These are phyloP conservation scores for Aspergillus intermedius DNA, from an alignment of 2,329 filamentous ascomycete genomes.

Conservation along the genomic window DNA sequence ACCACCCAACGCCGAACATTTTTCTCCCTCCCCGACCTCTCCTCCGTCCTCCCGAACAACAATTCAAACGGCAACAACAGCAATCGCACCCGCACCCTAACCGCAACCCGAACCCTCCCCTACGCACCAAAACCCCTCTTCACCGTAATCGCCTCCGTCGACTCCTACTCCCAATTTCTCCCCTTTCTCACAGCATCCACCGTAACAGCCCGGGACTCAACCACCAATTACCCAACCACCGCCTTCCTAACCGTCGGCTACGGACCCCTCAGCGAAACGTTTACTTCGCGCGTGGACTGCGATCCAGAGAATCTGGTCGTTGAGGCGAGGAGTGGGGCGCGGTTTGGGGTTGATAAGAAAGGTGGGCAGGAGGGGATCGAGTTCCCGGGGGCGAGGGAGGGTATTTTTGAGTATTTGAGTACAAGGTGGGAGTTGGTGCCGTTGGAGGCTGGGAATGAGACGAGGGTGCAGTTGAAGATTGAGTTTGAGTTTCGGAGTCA, in stretches of 20 bases:
- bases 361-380: slow-evolving; percentile 51
- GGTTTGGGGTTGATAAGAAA: slow-evolving; percentile 52
- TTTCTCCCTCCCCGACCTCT: slow-evolving; percentile 21
- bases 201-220: slow-evolving; percentile 66
- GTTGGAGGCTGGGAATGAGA: slow-evolving; percentile 39
- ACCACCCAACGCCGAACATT: background rate
- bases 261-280: slow-evolving; percentile 74
- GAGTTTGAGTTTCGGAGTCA: slow-evolving; percentile 82
- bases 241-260: slow-evolving; percentile 81
- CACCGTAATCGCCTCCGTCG: slow-evolving; percentile 78
- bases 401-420: slow-evolving; percentile 40
- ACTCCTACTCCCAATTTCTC: slow-evolving; percentile 79
- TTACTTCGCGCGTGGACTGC: slow-evolving; percentile 74
- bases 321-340: slow-evolving; percentile 57
- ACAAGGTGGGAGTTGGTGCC: slow-evolving; percentile 40
- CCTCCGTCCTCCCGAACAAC: slow-evolving; percentile 20
- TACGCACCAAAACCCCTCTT: slow-evolving; percentile 69
- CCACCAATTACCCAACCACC: slow-evolving; percentile 54
- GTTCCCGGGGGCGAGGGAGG: slow-evolving; percentile 41
- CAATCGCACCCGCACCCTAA: slow-evolving; percentile 57
- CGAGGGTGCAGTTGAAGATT: slow-evolving; percentile 69
- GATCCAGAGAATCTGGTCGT: slow-evolving; percentile 60
- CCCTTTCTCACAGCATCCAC: slow-evolving; percentile 76
- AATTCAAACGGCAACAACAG: slow-evolving; percentile 13
- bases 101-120: slow-evolving; percentile 67